phyloP scores from a whole-genome alignment of 2,329 filamentous ascomycete genomes.

The Graphilbum sp. region DNA sequence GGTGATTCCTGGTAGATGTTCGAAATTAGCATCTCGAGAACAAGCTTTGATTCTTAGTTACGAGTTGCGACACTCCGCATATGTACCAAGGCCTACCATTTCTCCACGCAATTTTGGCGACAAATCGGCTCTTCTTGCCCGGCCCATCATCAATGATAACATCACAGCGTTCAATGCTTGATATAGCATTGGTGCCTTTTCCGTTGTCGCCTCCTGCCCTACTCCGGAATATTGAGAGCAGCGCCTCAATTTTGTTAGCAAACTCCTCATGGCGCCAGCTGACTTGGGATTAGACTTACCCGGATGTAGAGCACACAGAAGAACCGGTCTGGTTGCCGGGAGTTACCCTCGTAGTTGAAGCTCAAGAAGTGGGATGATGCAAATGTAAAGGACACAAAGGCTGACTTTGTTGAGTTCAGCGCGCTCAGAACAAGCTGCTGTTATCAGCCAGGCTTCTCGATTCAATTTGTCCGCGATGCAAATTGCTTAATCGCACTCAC shows the following conservation, averaged over 20 bases:
- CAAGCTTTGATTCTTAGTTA: no score
- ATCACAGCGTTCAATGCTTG: slow-evolving; percentile 58
- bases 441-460: no score
- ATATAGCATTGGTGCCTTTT: slow-evolving; percentile 46
- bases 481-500: slow-evolving; percentile 27
- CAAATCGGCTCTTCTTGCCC: slow-evolving; percentile 55
- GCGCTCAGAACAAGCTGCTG: slow-evolving; percentile 58
- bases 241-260: slow-evolving; percentile 26
- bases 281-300: no score
- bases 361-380: slow-evolving; percentile 51
- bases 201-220: slow-evolving; percentile 40
- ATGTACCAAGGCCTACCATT: slow-evolving; percentile 43
- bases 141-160: slow-evolving; percentile 56
- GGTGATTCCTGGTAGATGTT: slow-evolving; percentile 49
- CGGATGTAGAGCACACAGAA: slow-evolving; percentile 62
- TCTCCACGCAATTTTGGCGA: slow-evolving; percentile 57
- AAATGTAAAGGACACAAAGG: slow-evolving; percentile 58
- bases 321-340: slow-evolving; percentile 41
- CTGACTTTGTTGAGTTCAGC: slow-evolving; percentile 66
- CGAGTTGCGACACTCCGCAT: no score
- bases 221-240: slow-evolving; percentile 60
- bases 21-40: neutral
- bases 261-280: no score
- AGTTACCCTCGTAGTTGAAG: slow-evolving; percentile 46
- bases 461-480: slow-evolving; percentile 4